Evolutionary conservation across 2,329 filamentous ascomycete genomes (phyloP).

Genomic region (Diplocarpon rosae): DNA sequence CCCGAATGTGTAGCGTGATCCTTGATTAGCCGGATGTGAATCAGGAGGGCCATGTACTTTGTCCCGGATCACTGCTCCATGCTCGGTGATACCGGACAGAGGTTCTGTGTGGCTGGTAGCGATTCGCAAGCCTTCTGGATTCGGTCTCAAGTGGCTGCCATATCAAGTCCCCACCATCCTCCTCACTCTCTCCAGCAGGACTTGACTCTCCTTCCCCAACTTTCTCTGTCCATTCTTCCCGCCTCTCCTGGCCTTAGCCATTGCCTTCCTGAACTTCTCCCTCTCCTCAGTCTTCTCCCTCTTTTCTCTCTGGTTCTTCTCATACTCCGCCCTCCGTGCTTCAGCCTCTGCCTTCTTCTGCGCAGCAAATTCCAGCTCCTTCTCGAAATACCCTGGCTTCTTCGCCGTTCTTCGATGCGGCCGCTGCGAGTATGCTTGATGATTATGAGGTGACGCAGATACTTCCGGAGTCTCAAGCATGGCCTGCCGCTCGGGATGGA

Average conservation of each 20-base stretch:
- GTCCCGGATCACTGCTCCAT: too few species aligned
- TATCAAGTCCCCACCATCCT: conserved; percentile 29
- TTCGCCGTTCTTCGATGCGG: conserved; percentile 14
- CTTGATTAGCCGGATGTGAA: too few species aligned
- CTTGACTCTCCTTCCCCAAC: conserved; percentile 56
- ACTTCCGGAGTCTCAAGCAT: conserved; percentile 39
- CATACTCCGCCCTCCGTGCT: conserved; percentile 34
- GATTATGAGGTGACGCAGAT: conserved; percentile 8
- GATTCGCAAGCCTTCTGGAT: too few species aligned
- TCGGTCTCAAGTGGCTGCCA: not conserved
- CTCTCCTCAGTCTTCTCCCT: conserved; percentile 51
- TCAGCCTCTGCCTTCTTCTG: conserved; percentile 45
- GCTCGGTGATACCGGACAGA: too few species aligned
- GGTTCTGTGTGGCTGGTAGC: too few species aligned
- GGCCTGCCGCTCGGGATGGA: conserved; percentile 49
- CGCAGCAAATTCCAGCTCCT: conserved; percentile 30
- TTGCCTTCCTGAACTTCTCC: conserved; percentile 35
- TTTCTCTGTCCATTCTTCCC: conserved; percentile 57
- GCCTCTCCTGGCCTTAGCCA: conserved; percentile 37
- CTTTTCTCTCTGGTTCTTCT: conserved; percentile 41
- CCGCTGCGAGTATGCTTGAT: conserved; percentile 2
- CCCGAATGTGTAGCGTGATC: too few species aligned
- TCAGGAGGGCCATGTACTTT: too few species aligned
- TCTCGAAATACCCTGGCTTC: conserved; percentile 29
- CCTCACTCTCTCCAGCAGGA: conserved; percentile 53